phyloP scores from a whole-genome alignment of 305 asterid genomes.

The Solanum hybrid region DNA sequence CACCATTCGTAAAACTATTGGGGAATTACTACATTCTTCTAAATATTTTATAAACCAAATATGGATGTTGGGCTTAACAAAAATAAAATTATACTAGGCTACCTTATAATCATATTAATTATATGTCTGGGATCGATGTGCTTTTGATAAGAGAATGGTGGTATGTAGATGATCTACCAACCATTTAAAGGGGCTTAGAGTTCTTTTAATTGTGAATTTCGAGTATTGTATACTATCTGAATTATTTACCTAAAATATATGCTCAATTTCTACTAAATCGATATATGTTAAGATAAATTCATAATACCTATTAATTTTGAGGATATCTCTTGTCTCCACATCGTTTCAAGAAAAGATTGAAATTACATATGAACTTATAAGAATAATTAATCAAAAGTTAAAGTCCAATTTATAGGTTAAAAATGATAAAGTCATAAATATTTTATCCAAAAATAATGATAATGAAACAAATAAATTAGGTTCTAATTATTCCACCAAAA shows the following conservation, averaged over 20 bases:
- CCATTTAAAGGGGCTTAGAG: not conserved
- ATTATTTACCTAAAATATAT: not conserved
- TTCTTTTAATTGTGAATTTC: not conserved
- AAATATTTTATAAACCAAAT: not conserved
- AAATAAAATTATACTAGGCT: not conserved
- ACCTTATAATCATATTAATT: too few species aligned
- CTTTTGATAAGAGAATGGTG: not conserved
- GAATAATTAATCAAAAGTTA: not conserved
- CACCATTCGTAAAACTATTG: not conserved
- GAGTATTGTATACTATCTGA: not conserved
- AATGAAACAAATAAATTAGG: too few species aligned
- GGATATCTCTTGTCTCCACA: not conserved
- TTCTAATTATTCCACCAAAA: too few species aligned
- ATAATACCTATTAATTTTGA: not conserved
- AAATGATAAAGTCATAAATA: not conserved
- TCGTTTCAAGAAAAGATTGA: not conserved
- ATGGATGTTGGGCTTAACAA: not conserved
- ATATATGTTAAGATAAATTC: not conserved
- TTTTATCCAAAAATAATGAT: too few species aligned
- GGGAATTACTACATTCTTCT: too few species aligned
- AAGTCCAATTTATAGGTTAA: too few species aligned
- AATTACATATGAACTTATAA: too few species aligned
- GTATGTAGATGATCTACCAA: not conserved
- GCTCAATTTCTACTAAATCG: not conserved
- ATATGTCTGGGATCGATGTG: not conserved